phyloP scores from a whole-genome alignment of 2,329 filamentous ascomycete genomes.

The Hirsutella thompsonii region DNA sequence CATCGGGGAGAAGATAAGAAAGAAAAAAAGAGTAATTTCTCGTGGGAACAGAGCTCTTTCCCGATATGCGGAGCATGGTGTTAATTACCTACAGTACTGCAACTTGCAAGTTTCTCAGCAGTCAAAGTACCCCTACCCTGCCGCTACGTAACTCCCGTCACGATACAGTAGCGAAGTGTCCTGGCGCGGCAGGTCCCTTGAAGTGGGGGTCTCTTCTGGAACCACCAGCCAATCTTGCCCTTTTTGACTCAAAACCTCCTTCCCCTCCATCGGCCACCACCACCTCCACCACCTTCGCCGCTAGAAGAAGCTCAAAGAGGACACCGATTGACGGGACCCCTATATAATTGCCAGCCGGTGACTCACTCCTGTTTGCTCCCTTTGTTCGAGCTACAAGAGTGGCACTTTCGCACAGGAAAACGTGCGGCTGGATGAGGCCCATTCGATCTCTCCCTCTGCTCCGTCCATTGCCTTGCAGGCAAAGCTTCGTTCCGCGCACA shows the following conservation, averaged over 20 bases:
- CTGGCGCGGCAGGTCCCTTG: too few relatives aligned
- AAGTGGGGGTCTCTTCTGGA: too few relatives aligned
- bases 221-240: background rate
- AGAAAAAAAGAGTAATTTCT: too few relatives aligned
- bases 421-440: constrained; percentile 12
- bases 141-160: too few relatives aligned
- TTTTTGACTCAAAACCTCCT: background rate
- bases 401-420: background rate
- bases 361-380: constrained; percentile 1
- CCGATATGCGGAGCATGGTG: too few relatives aligned
- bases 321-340: background rate
- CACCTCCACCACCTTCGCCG: constrained; percentile 10
- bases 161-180: too few relatives aligned
- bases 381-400: background rate
- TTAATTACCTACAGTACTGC: too few relatives aligned
- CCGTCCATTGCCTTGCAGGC: constrained; percentile 3
- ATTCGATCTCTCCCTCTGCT: constrained; percentile 8
- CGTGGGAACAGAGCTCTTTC: too few relatives aligned
- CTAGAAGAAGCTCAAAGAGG: background rate
- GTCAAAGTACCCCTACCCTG: too few relatives aligned
- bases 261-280: background rate
- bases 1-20: too few relatives aligned
- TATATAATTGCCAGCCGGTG: background rate
- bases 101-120: too few relatives aligned
- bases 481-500: constrained; percentile 3